Conservation (phyloP, 1,284 basidiomycete genomes). For the Phaffia rhodozyma region DNA sequence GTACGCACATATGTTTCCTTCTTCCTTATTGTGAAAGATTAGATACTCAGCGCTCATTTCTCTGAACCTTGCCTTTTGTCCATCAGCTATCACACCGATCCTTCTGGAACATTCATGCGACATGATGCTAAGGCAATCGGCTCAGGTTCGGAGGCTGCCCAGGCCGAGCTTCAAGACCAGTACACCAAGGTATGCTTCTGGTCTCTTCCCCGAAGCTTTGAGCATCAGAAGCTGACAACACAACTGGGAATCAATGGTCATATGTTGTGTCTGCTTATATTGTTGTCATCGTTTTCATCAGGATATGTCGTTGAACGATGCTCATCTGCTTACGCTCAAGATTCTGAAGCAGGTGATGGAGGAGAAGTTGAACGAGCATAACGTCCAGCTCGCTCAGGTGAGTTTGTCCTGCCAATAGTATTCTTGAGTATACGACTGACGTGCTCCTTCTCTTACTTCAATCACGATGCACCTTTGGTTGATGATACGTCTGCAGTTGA, state of each 20-base stretch:
- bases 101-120: constrained; percentile 94
- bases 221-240: background rate
- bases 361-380: constrained; percentile 95
- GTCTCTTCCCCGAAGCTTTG: constrained; percentile 1
- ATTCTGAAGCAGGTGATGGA: constrained; percentile 99
- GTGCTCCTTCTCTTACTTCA: background rate
- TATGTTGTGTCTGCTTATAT: background rate
- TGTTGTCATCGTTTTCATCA: constrained; percentile 30
- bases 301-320: constrained; percentile 88
- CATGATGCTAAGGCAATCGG: constrained; percentile 99
- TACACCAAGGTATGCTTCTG: constrained; percentile 65
- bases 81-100: constrained; percentile 86
- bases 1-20: constrained; percentile 37
- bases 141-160: constrained; percentile 93
- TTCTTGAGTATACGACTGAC: background rate
- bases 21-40: background rate
- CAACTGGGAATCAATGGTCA: background rate
- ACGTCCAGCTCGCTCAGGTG: constrained; percentile 92
- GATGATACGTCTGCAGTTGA: constrained; percentile 45
- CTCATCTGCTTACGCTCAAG: constrained; percentile 70
- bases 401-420: constrained; percentile 21
- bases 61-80: constrained; percentile 17
- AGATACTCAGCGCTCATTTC: background rate
- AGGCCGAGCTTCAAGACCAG: constrained; percentile 92
- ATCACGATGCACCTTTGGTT: background rate